phyloP scores from a whole-genome alignment of 164 flowering plant species.

The Macadamia tetraphylla region DNA sequence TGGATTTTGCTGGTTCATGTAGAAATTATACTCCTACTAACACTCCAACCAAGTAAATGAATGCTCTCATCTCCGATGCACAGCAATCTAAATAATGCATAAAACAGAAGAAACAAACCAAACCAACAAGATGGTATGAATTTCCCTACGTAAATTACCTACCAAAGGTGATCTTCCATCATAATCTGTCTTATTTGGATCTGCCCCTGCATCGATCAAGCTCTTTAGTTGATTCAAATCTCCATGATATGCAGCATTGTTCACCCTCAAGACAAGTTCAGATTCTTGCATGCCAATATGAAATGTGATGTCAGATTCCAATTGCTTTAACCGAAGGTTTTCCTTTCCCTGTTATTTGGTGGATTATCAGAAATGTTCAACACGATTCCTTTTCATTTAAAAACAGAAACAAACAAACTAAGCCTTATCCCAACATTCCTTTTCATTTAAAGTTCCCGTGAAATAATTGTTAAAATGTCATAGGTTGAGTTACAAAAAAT shows the following conservation, averaged over 20 bases:
- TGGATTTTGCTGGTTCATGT: too few species aligned
- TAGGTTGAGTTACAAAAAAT: too few species aligned
- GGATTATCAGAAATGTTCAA: not conserved
- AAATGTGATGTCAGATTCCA: constrained; percentile 70
- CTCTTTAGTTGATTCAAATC: constrained; percentile 70
- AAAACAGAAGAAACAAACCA: not conserved
- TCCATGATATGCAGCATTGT: constrained; percentile 79
- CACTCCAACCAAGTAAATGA: too few species aligned
- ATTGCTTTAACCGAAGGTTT: constrained; percentile 52
- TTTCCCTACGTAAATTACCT: constrained; percentile 38
- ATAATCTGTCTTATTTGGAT: constrained; percentile 82
- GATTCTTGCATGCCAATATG: constrained; percentile 83
- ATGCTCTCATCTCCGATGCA: not conserved
- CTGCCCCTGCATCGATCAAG: constrained; percentile 79
- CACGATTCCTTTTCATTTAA: not conserved
- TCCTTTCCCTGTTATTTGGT: constrained; percentile 58
- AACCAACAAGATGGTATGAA: not conserved
- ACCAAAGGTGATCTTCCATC: constrained; percentile 97
- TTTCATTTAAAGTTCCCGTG: not conserved
- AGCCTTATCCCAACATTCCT: too few species aligned
- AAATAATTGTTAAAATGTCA: not conserved
- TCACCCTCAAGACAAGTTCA: constrained; percentile 75
- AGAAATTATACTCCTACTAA: not conserved
- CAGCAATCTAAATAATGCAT: not conserved
- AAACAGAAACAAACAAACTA: too few species aligned